Conservation (phyloP, 2,329 filamentous ascomycete genomes). For the Cladosporium sp. region DNA sequence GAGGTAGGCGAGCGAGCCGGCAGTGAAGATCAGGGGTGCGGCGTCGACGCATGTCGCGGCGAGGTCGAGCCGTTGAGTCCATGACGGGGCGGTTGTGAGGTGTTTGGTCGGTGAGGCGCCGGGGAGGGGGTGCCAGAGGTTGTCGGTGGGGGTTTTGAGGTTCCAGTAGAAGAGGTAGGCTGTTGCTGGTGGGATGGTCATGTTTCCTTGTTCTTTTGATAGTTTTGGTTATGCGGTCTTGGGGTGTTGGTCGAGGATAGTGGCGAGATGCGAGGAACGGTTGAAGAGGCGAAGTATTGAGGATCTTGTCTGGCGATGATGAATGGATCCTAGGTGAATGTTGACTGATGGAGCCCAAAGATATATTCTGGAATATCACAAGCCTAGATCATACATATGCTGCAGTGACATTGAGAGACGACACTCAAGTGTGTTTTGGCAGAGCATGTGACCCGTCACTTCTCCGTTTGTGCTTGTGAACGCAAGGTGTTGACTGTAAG, state of each 20-base stretch:
- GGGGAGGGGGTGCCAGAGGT: slow-evolving; percentile 28
- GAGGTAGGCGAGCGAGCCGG: slow-evolving; percentile 24
- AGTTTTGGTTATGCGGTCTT: no score
- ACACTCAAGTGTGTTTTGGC: not conserved
- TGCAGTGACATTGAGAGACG: not conserved
- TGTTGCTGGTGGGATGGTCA: slow-evolving; percentile 6
- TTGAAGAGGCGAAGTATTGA: no score
- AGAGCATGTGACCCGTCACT: not conserved
- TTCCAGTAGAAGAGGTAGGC: slow-evolving; percentile 30
- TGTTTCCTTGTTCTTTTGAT: not conserved
- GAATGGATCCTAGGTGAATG: no score
- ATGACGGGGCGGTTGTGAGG: slow-evolving; percentile 16
- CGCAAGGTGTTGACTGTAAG: not conserved
- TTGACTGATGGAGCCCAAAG: no score
- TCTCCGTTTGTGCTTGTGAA: no score
- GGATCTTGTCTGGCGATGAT: no score
- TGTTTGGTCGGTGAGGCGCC: slow-evolving; percentile 17
- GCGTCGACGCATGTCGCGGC: slow-evolving; percentile 27
- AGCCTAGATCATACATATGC: no score
- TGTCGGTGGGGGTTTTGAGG: slow-evolving; percentile 24
- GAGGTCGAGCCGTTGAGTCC: slow-evolving; percentile 24
- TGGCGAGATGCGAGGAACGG: no score
- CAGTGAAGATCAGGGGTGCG: slow-evolving; percentile 27
- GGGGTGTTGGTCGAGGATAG: no score
- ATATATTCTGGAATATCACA: no score